These are phyloP conservation scores for Glycine soja DNA, from an alignment of 306 rosid species.

Conservation along the genomic window DNA sequence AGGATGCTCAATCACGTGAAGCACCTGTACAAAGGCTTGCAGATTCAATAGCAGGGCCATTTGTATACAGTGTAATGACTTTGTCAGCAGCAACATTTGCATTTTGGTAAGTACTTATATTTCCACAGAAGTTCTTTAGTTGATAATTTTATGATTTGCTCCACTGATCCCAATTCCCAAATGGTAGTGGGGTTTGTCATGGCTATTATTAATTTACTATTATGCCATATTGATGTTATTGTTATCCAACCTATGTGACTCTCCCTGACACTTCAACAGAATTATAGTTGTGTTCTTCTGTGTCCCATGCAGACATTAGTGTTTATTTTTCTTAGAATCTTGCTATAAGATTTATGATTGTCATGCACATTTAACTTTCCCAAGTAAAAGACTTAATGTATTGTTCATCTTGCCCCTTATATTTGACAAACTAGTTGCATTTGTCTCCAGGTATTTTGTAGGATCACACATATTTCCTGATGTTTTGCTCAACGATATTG, in stretches of 20 bases:
- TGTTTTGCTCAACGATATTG: constrained; percentile 87
- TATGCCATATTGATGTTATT: constrained; percentile 24
- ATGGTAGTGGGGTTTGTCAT: background rate
- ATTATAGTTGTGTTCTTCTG: constrained; percentile 12
- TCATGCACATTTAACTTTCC: constrained; percentile 34
- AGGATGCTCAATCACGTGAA: constrained; percentile 98
- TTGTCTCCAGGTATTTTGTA: constrained; percentile 70
- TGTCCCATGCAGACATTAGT: constrained; percentile 6
- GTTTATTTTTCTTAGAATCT: constrained; percentile 14
- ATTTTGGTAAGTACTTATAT: constrained; percentile 70
- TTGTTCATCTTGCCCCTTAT: constrained; percentile 21
- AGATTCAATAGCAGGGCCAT: constrained; percentile 96
- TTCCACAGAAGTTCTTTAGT: constrained; percentile 16
- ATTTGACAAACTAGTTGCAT: constrained; percentile 48
- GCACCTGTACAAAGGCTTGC: constrained; percentile 98
- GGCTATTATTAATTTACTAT: constrained; percentile 2
- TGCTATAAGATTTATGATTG: constrained; percentile 35
- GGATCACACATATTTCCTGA: constrained; percentile 88
- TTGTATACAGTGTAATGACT: constrained; percentile 88
- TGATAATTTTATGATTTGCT: constrained; percentile 31
- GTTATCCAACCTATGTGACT: constrained; percentile 20
- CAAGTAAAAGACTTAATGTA: background rate
- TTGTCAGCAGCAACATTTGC: constrained; percentile 91
- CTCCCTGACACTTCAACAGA: constrained; percentile 23
- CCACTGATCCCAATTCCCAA: constrained; percentile 10